Percentiles rank a stretch among this genome's conserved stretches.
Evolutionary conservation across 192 early-diverging fungal genomes (phyloP).

Genomic region (Allomyces macrogynus): DNA sequence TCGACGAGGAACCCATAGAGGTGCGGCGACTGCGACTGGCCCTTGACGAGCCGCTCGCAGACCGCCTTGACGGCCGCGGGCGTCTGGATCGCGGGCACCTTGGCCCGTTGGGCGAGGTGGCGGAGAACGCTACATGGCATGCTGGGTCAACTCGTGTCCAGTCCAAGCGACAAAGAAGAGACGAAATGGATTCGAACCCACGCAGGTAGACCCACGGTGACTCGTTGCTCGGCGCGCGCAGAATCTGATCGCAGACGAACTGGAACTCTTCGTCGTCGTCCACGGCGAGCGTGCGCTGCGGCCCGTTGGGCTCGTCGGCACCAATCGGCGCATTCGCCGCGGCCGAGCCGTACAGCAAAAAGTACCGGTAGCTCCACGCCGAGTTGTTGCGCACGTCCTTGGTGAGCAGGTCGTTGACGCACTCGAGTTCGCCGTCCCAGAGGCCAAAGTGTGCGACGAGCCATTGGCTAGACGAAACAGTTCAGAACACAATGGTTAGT

Average conservation of each 20-base stretch:
- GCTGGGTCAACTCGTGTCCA: not conserved
- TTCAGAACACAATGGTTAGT: not conserved
- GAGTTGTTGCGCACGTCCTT: constrained; percentile 91
- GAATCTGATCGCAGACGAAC: constrained; percentile 46
- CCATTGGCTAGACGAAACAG: constrained; percentile 52
- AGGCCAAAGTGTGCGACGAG: constrained; percentile 46
- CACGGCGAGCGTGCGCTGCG: too few relatives aligned
- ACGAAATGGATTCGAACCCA: constrained; percentile 28
- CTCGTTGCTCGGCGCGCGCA: constrained; percentile 68
- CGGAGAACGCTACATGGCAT: not conserved
- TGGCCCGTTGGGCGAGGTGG: constrained; percentile 8
- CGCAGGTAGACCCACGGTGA: constrained; percentile 81
- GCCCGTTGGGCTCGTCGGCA: not conserved
- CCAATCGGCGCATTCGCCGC: constrained; percentile 41
- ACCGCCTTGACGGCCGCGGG: constrained; percentile 17
- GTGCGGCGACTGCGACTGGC: constrained; percentile 17
- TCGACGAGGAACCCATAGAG: constrained; percentile 19
- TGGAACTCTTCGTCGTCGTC: not conserved
- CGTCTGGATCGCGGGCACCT: constrained; percentile 13
- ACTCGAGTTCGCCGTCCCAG: constrained; percentile 62
- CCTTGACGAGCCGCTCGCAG: constrained; percentile 13
- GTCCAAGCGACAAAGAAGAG: not conserved
- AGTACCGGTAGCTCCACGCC: constrained; percentile 95
- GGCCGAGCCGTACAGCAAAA: constrained; percentile 31
- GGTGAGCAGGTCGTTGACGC: constrained; percentile 46